Evolutionary conservation across 306 rosid genomes (phyloP).

Genomic region (Dryas octopetala): DNA sequence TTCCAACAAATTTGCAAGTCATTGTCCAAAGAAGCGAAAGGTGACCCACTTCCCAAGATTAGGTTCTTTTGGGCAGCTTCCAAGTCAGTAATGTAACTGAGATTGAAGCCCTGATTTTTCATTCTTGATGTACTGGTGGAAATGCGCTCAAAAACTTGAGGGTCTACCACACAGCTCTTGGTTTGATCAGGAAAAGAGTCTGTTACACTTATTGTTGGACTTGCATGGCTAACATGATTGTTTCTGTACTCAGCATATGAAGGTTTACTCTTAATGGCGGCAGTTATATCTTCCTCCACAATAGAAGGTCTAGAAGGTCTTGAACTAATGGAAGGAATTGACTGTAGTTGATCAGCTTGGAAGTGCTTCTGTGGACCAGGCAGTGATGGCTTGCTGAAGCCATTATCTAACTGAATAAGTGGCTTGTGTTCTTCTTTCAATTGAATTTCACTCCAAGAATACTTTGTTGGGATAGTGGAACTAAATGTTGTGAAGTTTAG

Average conservation of each 20-base stretch:
- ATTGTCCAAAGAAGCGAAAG: conserved; percentile 52
- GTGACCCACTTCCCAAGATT: conserved; percentile 45
- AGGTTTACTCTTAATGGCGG: conserved; percentile 47
- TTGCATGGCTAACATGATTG: conserved; percentile 33
- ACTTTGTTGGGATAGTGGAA: conserved; percentile 44
- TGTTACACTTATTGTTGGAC: conserved; percentile 36
- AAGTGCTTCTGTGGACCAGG: conserved; percentile 37
- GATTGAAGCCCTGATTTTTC: conserved; percentile 52
- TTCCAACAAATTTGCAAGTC: conserved; percentile 54
- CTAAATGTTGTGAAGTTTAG: conserved; percentile 43
- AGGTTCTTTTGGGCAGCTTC: conserved; percentile 51
- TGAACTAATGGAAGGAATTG: conserved; percentile 54
- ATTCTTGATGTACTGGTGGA: conserved; percentile 41
- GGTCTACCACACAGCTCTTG: conserved; percentile 40
- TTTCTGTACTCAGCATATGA: conserved; percentile 45
- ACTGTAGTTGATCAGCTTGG: conserved; percentile 48
- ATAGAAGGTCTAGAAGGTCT: conserved; percentile 37
- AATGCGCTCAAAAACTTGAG: conserved; percentile 45
- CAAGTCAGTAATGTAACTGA: conserved; percentile 46
- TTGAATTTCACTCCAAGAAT: conserved; percentile 47
- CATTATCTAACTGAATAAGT: conserved; percentile 39
- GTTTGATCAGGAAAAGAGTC: conserved; percentile 53
- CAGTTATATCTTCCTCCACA: conserved; percentile 36
- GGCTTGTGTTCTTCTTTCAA: conserved; percentile 51
- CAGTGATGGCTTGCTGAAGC: conserved; percentile 53